phyloP scores from a whole-genome alignment of 2,329 filamentous ascomycete species.

The Pseudogymnoascus sp. region DNA sequence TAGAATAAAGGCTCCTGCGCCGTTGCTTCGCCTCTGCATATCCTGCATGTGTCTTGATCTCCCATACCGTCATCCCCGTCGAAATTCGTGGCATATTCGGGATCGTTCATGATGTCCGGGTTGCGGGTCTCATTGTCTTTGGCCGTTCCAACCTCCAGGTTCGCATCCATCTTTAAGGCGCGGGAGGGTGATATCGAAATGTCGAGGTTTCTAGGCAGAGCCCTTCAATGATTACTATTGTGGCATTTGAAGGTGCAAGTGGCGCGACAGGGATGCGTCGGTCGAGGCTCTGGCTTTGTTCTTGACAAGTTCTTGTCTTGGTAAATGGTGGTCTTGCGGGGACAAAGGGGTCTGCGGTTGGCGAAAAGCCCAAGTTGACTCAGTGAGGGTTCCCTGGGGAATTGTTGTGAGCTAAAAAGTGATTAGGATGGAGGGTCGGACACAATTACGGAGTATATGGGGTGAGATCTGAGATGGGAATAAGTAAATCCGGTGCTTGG shows the following conservation, averaged over 20 bases:
- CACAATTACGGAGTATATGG: constrained; percentile 3
- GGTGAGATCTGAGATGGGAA: neutral
- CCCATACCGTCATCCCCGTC: constrained; percentile 25
- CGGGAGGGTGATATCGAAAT: neutral
- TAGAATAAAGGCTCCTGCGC: constrained; percentile 83
- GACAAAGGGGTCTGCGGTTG: neutral
- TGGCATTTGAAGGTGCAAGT: constrained; percentile 6
- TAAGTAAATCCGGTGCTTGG: neutral
- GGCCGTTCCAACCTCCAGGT: neutral
- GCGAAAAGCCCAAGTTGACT: constrained; percentile 1
- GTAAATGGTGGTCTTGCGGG: neutral
- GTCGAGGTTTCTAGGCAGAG: constrained; percentile 13
- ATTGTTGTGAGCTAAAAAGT: constrained; percentile 9
- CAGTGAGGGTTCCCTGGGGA: neutral
- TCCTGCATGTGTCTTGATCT: constrained; percentile 74
- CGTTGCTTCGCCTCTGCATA: constrained; percentile 85
- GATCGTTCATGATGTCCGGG: constrained; percentile 50
- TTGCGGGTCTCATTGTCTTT: constrained; percentile 17
- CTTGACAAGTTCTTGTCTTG: neutral
- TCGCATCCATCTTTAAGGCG: neutral
- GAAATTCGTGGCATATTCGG: constrained; percentile 36
- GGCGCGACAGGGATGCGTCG: constrained; percentile 8
- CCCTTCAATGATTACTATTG: constrained; percentile 3
- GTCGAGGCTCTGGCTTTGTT: constrained; percentile 5
- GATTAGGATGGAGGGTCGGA: constrained; percentile 2